Evolutionary conservation across 176 grass and related monocot species (phyloP).

Genomic region (Eleusine coracana): DNA sequence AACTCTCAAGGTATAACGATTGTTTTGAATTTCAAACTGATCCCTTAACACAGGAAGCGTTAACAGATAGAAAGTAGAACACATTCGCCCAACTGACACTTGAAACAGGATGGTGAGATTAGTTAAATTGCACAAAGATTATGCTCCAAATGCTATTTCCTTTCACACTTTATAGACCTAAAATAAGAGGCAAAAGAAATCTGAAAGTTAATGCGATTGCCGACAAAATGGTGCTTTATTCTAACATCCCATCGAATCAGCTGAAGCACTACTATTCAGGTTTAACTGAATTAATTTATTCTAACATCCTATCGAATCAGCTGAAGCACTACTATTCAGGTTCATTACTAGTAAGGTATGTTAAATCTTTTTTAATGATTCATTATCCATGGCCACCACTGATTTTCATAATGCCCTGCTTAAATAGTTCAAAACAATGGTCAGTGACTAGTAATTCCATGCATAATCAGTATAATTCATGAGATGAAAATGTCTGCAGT

Average conservation of each 20-base stretch:
- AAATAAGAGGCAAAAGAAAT: too few relatives aligned
- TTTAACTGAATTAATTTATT: background rate
- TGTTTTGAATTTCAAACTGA: background rate
- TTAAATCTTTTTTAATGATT: background rate
- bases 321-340: background rate
- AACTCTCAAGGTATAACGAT: constrained; percentile 23
- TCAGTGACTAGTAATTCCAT: background rate
- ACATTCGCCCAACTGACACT: background rate
- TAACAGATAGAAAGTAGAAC: background rate
- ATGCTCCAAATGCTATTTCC: background rate
- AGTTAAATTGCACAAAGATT: background rate
- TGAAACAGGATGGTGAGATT: background rate
- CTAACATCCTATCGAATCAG: background rate
- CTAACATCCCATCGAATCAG: background rate
- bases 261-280: background rate
- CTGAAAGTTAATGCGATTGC: background rate
- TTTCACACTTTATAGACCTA: background rate
- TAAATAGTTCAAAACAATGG: background rate
- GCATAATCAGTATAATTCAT: background rate
- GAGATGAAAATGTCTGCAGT: constrained; percentile 6
- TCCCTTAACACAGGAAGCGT: background rate
- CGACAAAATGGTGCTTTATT: background rate
- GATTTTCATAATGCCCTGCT: background rate
- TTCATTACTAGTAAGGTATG: background rate
- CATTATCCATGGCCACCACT: background rate